Base-by-base conservation (phyloP, 371 early-diverging fungal genomes). In the Mucor circinelloides region DNA sequence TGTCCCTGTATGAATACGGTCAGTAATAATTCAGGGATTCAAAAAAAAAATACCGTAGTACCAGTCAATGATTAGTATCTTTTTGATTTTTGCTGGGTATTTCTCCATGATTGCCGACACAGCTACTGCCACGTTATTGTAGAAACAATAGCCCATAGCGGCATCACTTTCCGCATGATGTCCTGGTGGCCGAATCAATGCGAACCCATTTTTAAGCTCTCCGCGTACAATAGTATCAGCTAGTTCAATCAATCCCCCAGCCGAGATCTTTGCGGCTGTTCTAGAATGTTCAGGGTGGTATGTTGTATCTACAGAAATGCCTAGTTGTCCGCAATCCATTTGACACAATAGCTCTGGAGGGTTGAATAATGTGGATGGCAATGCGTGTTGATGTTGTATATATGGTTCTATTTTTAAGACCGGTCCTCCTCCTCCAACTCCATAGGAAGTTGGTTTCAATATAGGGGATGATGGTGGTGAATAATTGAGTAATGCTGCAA, bases 61-160 rank as follows among this genome's bases (percentile, higher is more conserved):
- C 83, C 83, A 89, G 62, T 89, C 90, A 57, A 89, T 77, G 42
- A 89, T 81, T 32, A 88, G 64, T 21, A 88, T 82, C 66, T 85
- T 85, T 66, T 82, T 77, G 9, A 86, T 77, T 8, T 74, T 80
- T 27, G 74, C 56, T 0, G 85, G 78, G 62, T 85, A 81, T 60
- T 76, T 80, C n/a, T 77, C 75, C 36, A 87, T 40, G 0, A 83
- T 80, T n/a, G 80, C 66, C 27, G 82, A 74, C 21, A 85, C 89
- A 9, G 89, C 86, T 32, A 89, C 85, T 10, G 88, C 89, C 23
- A 87, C 89, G 69, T 89, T 90, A 69, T 90, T 90, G 69, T 84
- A 88, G 58, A 87, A 85, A 55, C 90, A 90, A 66, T 85, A 90
- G 9, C 90, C 90, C 90, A 87, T 90, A 17, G 86, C 88, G 27